Conservation (phyloP, 1,284 basidiomycete genomes). For the Stygiomarasmius scandens region DNA sequence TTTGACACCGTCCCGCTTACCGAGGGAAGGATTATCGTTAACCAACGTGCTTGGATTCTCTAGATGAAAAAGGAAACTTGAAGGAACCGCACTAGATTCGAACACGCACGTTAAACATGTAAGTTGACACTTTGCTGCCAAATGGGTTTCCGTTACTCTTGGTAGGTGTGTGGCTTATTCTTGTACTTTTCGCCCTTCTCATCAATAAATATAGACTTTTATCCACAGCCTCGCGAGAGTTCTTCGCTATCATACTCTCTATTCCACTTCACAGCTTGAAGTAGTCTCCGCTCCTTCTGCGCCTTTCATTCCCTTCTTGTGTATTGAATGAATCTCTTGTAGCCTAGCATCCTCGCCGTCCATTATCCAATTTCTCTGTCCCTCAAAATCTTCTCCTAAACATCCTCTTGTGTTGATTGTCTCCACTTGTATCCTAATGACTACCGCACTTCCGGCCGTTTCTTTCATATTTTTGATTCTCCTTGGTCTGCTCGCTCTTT, state of each 20-base stretch:
- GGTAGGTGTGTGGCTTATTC: not conserved
- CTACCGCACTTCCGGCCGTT: slow-evolving; percentile 19
- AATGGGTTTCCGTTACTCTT: not conserved
- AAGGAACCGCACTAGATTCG: not conserved
- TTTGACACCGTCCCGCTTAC: not conserved
- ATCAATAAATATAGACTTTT: not conserved
- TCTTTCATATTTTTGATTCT: slow-evolving; percentile 17
- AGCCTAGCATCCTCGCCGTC: not conserved
- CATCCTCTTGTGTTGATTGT: not conserved
- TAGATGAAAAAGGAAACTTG: not conserved
- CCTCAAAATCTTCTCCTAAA: not conserved
- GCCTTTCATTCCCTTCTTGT: not conserved
- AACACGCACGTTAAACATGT: not conserved
- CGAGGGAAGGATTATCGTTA: not conserved
- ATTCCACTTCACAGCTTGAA: not conserved
- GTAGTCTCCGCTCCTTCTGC: not conserved
- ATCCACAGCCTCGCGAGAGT: not conserved
- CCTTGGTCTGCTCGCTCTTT: slow-evolving; percentile 12
- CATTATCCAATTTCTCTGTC: not conserved
- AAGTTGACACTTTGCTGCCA: not conserved
- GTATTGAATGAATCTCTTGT: not conserved
- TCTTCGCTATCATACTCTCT: not conserved
- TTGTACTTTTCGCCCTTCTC: not conserved
- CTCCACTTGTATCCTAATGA: slow-evolving; percentile 16
- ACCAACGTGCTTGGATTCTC: not conserved